These are phyloP conservation scores for Colletotrichum sp. DNA, from an alignment of 2,329 filamentous ascomycete species.

Conservation along the genomic window DNA sequence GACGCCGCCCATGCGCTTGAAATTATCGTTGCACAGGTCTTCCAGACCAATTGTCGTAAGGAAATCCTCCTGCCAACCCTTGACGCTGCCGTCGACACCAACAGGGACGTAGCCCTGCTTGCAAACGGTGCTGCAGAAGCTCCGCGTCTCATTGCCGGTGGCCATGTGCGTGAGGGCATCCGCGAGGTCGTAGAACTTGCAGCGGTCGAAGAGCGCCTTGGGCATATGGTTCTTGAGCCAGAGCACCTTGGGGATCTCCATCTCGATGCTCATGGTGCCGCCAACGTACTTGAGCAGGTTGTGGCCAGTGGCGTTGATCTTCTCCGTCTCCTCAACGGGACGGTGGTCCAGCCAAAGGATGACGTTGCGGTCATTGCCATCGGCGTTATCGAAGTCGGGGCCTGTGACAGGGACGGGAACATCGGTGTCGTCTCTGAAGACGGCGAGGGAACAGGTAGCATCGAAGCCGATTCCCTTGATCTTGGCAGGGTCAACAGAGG, in stretches of 20 bases:
- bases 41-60: slow-evolving; percentile 84
- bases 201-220: slow-evolving; percentile 83
- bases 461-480: slow-evolving; percentile 96
- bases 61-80: slow-evolving; percentile 98
- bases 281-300: slow-evolving; percentile 95
- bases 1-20: slow-evolving; percentile 92
- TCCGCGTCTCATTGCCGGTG: slow-evolving; percentile 88
- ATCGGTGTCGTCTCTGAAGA: slow-evolving; percentile 88
- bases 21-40: slow-evolving; percentile 84
- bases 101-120: slow-evolving; percentile 97
- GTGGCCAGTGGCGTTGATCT: slow-evolving; percentile 92
- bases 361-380: slow-evolving; percentile 88
- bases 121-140: slow-evolving; percentile 95
- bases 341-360: slow-evolving; percentile 98
- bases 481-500: slow-evolving; percentile 75
- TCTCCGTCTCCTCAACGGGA: slow-evolving; percentile 86
- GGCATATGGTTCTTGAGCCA: slow-evolving; percentile 99
- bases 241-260: slow-evolving; percentile 98
- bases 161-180: slow-evolving; percentile 95
- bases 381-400: slow-evolving; percentile 76
- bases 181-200: slow-evolving; percentile 95
- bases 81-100: slow-evolving; percentile 96
- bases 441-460: slow-evolving; percentile 95
- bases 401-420: slow-evolving; percentile 91
- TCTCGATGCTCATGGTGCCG: slow-evolving; percentile 98